These are phyloP conservation scores for Arxiozyma heterogenica DNA, from an alignment of 1,139 yeast genomes.

Conservation along the genomic window DNA sequence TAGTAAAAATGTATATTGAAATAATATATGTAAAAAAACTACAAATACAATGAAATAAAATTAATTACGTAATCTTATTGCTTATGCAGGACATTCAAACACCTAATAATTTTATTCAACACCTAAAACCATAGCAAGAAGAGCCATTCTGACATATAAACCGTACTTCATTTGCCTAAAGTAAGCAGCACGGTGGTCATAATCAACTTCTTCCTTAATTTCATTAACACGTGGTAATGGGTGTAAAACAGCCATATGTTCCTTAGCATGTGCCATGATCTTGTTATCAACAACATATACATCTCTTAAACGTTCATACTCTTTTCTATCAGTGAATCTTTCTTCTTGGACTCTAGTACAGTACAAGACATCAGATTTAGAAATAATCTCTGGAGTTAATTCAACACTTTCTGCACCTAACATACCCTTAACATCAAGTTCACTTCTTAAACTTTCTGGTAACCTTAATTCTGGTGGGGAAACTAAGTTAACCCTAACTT, in stretches of 20 bases:
- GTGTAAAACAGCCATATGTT: slow-evolving; percentile 98
- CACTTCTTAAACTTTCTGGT: slow-evolving; percentile 63
- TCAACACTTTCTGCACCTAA: slow-evolving; percentile 62
- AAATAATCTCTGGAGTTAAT: slow-evolving; percentile 74
- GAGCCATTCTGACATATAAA: slow-evolving; percentile 95
- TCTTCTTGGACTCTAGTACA: slow-evolving; percentile 98
- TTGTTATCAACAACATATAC: slow-evolving; percentile 87
- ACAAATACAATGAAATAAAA: neutral
- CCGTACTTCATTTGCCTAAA: slow-evolving; percentile 99
- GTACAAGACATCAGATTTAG: slow-evolving; percentile 88
- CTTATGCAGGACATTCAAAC: neutral
- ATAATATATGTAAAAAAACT: neutral
- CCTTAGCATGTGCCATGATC: slow-evolving; percentile 85
- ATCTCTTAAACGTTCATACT: slow-evolving; percentile 85
- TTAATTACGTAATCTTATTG: too few relatives aligned
- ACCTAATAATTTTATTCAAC: slow-evolving; percentile 38
- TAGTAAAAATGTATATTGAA: too few relatives aligned
- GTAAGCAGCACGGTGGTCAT: slow-evolving; percentile 98
- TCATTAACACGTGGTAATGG: slow-evolving; percentile 97
- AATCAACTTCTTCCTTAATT: slow-evolving; percentile 96
- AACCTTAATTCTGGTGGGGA: slow-evolving; percentile 80
- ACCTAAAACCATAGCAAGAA: slow-evolving; percentile 96
- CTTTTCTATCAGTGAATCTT: slow-evolving; percentile 67
- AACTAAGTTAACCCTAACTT: slow-evolving; percentile 86
- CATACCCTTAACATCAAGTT: slow-evolving; percentile 59